Evolutionary conservation across 805 yeast species (phyloP).

Genomic region (Wickerhamomyces canadensis): DNA sequence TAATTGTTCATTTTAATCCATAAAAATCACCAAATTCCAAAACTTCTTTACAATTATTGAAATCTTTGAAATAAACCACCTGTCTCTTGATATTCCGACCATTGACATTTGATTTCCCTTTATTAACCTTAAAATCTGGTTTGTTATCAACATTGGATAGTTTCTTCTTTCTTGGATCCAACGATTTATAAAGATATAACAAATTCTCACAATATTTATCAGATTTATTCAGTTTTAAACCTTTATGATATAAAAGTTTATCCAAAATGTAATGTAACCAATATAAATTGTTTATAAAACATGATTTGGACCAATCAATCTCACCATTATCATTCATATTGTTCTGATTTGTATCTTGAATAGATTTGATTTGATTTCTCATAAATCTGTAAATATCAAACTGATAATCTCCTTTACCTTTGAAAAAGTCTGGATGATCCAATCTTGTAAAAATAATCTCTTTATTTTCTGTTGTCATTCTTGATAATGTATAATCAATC

Average conservation of each 20-base stretch:
- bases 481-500: slow-evolving; percentile 53
- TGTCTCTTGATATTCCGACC: slow-evolving; percentile 11
- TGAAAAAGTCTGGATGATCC: slow-evolving; percentile 58
- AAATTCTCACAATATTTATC: slow-evolving; percentile 23
- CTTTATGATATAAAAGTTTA: slow-evolving; percentile 39
- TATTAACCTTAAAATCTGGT: slow-evolving; percentile 11
- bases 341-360: not conserved
- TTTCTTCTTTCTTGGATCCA: slow-evolving; percentile 30
- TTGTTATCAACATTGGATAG: slow-evolving; percentile 11
- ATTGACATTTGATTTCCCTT: not conserved
- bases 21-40: slow-evolving; percentile 9
- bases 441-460: slow-evolving; percentile 45
- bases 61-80: slow-evolving; percentile 20
- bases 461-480: slow-evolving; percentile 35
- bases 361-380: slow-evolving; percentile 31
- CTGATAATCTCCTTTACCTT: slow-evolving; percentile 55
- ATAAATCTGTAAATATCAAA: slow-evolving; percentile 56
- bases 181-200: slow-evolving; percentile 25
- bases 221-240: slow-evolving; percentile 21
- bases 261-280: slow-evolving; percentile 64
- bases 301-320: slow-evolving; percentile 42
- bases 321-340: slow-evolving; percentile 16
- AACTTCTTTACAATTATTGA: slow-evolving; percentile 21
- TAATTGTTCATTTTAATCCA: not conserved
- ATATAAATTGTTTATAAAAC: slow-evolving; percentile 47